Conservation (phyloP, 2,329 filamentous ascomycete species). For the Aureobasidium pullulans region DNA sequence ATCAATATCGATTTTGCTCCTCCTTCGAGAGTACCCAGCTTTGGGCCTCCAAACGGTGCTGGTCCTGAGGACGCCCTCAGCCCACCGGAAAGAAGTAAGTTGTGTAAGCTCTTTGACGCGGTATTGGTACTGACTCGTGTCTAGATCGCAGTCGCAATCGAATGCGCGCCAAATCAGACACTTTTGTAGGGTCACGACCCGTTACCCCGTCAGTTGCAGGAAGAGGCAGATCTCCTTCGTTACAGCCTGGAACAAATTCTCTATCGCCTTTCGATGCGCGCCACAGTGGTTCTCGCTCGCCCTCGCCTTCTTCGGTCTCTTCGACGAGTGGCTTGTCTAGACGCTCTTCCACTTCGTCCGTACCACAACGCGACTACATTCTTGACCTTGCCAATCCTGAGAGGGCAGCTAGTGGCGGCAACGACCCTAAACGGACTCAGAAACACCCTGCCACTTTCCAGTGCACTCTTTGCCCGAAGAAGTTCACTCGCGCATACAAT, state of each 20-base stretch:
- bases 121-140: conserved; percentile 18
- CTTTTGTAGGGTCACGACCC: conserved; percentile 44
- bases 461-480: conserved; percentile 85
- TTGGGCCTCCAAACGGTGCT: conserved; percentile 59
- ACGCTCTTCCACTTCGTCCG: conserved; percentile 43
- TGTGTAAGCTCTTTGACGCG: conserved; percentile 37
- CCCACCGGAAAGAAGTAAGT: conserved; percentile 62
- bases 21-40: conserved; percentile 57
- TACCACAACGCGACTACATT: conserved; percentile 63
- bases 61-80: conserved; percentile 72
- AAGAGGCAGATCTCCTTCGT: conserved; percentile 30
- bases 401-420: conserved; percentile 60
- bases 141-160: conserved; percentile 43
- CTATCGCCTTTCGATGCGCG: conserved; percentile 38
- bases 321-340: conserved; percentile 41
- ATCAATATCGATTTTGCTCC: conserved; percentile 94
- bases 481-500: conserved; percentile 95
- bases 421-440: conserved; percentile 71
- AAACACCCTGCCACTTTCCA: conserved; percentile 98
- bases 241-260: conserved; percentile 28
- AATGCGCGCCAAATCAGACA: conserved; percentile 54
- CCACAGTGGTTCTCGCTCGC: conserved; percentile 33
- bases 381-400: conserved; percentile 84
- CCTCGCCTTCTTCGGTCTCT: conserved; percentile 37
- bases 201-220: conserved; percentile 31